Conservation (phyloP, 2,329 filamentous ascomycete species). For the Trichoderma sp. region DNA sequence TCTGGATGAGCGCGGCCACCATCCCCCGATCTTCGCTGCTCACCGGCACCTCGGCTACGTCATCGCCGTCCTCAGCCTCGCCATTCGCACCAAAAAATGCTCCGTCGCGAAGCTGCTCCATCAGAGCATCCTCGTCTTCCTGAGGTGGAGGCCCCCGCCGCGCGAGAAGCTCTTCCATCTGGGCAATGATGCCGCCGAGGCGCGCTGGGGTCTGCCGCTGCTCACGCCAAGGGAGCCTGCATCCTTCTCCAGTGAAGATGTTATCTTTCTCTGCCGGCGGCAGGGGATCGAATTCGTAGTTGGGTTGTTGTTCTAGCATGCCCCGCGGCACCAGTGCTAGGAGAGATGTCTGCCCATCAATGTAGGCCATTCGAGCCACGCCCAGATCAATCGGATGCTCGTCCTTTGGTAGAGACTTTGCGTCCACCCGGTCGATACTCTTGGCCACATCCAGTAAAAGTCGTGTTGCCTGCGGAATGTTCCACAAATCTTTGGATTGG, state of each 20-base stretch:
- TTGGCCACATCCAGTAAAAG: constrained; percentile 71
- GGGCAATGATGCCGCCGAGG: constrained; percentile 26
- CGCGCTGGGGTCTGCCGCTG: constrained; percentile 24
- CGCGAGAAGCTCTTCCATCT: constrained; percentile 34
- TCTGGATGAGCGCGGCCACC: constrained; percentile 29
- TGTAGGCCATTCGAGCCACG: constrained; percentile 74
- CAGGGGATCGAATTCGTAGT: constrained; percentile 78
- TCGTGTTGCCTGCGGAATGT: constrained; percentile 68
- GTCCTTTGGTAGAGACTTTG: constrained; percentile 39
- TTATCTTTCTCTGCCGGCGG: constrained; percentile 65
- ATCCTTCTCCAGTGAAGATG: constrained; percentile 48
- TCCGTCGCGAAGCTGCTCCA: not conserved
- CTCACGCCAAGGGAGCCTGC: constrained; percentile 46
- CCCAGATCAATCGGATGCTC: constrained; percentile 46
- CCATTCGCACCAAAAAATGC: not conserved
- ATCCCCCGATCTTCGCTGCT: constrained; percentile 33
- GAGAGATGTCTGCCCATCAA: constrained; percentile 72
- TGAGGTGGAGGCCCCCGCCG: constrained; percentile 26
- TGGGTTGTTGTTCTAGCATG: constrained; percentile 65
- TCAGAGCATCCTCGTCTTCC: constrained; percentile 13
- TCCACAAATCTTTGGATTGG: constrained; percentile 82
- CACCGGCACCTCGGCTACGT: constrained; percentile 33
- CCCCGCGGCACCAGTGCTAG: constrained; percentile 68
- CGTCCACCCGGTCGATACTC: constrained; percentile 49
- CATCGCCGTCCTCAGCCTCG: constrained; percentile 22